Conservation (phyloP, 768 basidiomycete genomes). For the Pleurotus tuber-regium region DNA sequence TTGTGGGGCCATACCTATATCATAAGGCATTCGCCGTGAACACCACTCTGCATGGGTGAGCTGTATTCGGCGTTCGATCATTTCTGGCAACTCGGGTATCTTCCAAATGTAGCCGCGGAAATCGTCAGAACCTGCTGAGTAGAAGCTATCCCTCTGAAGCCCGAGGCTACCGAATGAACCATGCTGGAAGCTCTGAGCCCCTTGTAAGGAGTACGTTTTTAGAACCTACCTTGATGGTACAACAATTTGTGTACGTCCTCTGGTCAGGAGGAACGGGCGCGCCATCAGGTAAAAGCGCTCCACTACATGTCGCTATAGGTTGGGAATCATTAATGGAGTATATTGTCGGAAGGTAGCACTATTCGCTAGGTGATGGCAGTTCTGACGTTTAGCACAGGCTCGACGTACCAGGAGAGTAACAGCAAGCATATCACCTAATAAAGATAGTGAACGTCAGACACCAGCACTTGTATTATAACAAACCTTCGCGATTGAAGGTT, state of each 20-base stretch:
- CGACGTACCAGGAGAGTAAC: slow-evolving; percentile 63
- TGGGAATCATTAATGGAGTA: slow-evolving; percentile 65
- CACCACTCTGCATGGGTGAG: slow-evolving; percentile 48
- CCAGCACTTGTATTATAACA: slow-evolving; percentile 11
- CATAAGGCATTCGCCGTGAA: slow-evolving; percentile 26
- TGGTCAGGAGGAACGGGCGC: slow-evolving; percentile 41
- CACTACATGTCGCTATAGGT: slow-evolving; percentile 70
- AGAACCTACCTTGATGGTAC: slow-evolving; percentile 73
- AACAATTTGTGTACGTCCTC: slow-evolving; percentile 65
- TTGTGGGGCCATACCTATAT: slow-evolving; percentile 40
- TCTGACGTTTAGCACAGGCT: slow-evolving; percentile 3
- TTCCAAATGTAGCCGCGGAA: slow-evolving; percentile 80
- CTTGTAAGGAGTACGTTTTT: background rate
- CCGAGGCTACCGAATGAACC: slow-evolving; percentile 71
- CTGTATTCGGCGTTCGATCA: slow-evolving; percentile 44
- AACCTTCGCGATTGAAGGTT: slow-evolving; percentile 66
- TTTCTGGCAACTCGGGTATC: slow-evolving; percentile 48
- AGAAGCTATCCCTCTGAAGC: slow-evolving; percentile 53
- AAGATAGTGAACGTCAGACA: background rate
- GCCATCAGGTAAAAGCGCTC: slow-evolving; percentile 54
- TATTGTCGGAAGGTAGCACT: slow-evolving; percentile 73
- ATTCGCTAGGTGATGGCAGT: slow-evolving; percentile 1
- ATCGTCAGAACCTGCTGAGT: slow-evolving; percentile 79
- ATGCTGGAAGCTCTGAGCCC: slow-evolving; percentile 41
- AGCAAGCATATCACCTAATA: slow-evolving; percentile 56